Base-by-base conservation (phyloP, 192 early-diverging fungal genomes). In the Endogone sp. region DNA sequence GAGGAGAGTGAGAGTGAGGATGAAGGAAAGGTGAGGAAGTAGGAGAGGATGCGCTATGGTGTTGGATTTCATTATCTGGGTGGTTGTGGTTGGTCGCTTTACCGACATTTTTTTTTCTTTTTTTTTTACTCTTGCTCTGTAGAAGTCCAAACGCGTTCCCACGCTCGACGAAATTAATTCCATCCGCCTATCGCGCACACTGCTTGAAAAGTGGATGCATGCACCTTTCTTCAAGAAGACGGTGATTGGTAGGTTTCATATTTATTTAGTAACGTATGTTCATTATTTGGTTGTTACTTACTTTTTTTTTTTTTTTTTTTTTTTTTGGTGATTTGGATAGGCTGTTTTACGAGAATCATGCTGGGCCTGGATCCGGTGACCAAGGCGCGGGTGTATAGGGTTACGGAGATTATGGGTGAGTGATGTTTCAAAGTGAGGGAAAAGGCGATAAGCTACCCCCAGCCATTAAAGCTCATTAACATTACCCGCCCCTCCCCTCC, bases 141-240 rank as follows among this genome's bases (percentile, higher is more conserved):
- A 73, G 65, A 22, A 58, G 21, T 58, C 75, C 24, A 75, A 78
- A 66, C 73, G 74, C 77, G 71, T 69, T 6, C 85, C 89, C 3
- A 79, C 82, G 0, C 65, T 91, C n/a, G 86, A 88, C 22, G 89
- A 92, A 4, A 64, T 92, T 9, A 83, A 86, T 55, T 64, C 75
- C 4, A 84, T 92, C 23, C 79, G 82, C 26, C 64, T 95, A 32
- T 79, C 88, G 8, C 79, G 93, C 22, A 82, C 84, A 57, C 80
- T 84, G 71, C 68, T 93, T 16, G 89, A 90, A 61, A 82, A 89
- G 29, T 93, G 92, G 92, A 65, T 90, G 29, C 86, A 90, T 76
- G 72, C 78, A 27, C 86, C 89, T 6, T 91, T 89, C 64, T 90
- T 95, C 71, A 81, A 86, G 56, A 71, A 85, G 2, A 82, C 91